These are phyloP conservation scores for Xylaria acuta DNA, from an alignment of 495 filamentous ascomycete genomes.

Conservation along the genomic window DNA sequence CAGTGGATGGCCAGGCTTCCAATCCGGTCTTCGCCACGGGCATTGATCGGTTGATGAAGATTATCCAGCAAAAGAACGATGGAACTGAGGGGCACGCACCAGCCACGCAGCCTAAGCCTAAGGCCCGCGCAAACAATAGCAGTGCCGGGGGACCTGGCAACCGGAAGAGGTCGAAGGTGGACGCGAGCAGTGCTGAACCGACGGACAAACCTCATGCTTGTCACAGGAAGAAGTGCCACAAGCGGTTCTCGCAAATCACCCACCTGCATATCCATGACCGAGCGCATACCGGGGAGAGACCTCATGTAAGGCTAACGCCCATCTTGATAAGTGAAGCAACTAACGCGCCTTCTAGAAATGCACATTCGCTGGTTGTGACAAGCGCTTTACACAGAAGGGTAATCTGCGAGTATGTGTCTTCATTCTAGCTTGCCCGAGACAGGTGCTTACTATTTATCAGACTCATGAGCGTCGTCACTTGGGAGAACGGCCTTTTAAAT, in stretches of 20 bases:
- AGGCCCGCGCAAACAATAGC: neutral
- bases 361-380: conserved; percentile 74
- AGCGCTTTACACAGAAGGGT: conserved; percentile 85
- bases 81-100: conserved; percentile 13
- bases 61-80: conserved; percentile 75
- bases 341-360: conserved; percentile 61
- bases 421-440: neutral
- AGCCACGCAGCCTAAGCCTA: conserved; percentile 27
- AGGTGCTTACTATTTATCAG: conserved; percentile 47
- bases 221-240: conserved; percentile 74
- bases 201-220: conserved; percentile 76
- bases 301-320: conserved; percentile 68
- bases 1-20: conserved; percentile 31
- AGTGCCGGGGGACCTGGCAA: neutral
- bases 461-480: conserved; percentile 84
- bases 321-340: neutral
- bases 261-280: conserved; percentile 91
- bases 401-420: conserved; percentile 76
- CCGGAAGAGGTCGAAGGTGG: conserved; percentile 25
- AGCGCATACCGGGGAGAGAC: conserved; percentile 89
- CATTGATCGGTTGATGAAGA: conserved; percentile 90
- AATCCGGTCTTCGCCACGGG: conserved; percentile 75
- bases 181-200: conserved; percentile 32
- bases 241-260: conserved; percentile 89
- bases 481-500: conserved; percentile 85